Conservation (phyloP, 164 flowering plant species). For the Saururus chinensis region DNA sequence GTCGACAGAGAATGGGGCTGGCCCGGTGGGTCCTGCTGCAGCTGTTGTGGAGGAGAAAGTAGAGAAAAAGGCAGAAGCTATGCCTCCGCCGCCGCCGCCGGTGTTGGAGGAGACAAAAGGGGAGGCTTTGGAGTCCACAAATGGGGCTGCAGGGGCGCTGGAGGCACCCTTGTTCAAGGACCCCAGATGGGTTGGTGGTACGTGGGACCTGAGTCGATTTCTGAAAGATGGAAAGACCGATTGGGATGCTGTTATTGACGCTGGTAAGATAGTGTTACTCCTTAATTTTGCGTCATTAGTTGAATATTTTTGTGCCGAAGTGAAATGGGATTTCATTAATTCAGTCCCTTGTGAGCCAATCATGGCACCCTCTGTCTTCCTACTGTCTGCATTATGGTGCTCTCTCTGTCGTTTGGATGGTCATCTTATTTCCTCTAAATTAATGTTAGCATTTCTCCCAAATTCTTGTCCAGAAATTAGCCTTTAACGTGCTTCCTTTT, state of each 20-base stretch:
- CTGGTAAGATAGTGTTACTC: constrained; percentile 36
- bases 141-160: constrained; percentile 11
- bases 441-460: not conserved
- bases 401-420: too few species aligned
- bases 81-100: constrained; percentile 8
- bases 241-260: constrained; percentile 96
- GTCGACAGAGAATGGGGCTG: constrained; percentile 50
- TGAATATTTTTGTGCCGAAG: constrained; percentile 2
- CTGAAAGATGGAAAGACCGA: constrained; percentile 57
- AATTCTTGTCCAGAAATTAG: too few species aligned
- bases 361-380: not conserved
- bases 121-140: constrained; percentile 15
- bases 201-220: constrained; percentile 93
- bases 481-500: too few species aligned
- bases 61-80: constrained; percentile 17
- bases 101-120: constrained; percentile 8
- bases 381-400: not conserved
- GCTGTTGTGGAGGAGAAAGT: constrained; percentile 21
- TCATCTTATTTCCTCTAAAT: not conserved
- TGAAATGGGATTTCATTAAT: not conserved
- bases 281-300: not conserved
- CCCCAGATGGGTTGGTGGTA: constrained; percentile 73
- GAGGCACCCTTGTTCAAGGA: constrained; percentile 38
- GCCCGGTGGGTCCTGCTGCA: constrained; percentile 26
- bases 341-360: not conserved